Percentiles rank a stretch among this genome's conserved stretches.
phyloP scores from a whole-genome alignment of 139 green algal genomes.

The Tetraselmis striata region DNA sequence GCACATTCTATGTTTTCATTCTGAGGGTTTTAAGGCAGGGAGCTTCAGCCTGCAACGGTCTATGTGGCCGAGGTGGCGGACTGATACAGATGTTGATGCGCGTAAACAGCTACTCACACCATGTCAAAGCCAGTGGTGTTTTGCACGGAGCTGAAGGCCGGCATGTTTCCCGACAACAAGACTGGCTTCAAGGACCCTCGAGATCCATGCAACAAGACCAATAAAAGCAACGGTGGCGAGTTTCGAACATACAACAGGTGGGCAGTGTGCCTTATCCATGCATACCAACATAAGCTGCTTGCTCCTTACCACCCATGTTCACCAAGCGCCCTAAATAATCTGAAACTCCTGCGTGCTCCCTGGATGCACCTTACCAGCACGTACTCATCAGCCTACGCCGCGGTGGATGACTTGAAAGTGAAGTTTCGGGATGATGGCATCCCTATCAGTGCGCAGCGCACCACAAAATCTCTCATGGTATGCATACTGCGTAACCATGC shows the following conservation, averaged over 20 bases:
- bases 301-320: too few relatives aligned
- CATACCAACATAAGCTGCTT: too few relatives aligned
- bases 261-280: too few relatives aligned
- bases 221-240: constrained; percentile 10
- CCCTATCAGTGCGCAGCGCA: constrained; percentile 10
- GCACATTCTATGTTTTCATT: neutral
- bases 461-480: neutral
- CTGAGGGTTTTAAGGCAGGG: neutral
- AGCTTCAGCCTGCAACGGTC: neutral
- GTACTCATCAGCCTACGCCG: neutral
- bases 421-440: constrained; percentile 8
- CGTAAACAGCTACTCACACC: neutral
- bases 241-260: neutral
- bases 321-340: too few relatives aligned
- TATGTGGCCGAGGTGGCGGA: neutral
- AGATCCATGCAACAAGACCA: constrained; percentile 6
- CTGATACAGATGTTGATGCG: neutral
- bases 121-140: neutral
- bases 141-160: constrained; percentile 6
- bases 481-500: too few relatives aligned
- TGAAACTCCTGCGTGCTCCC: too few relatives aligned
- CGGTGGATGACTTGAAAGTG: neutral
- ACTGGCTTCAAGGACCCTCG: constrained; percentile 10
- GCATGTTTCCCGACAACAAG: neutral
- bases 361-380: too few relatives aligned